Conservation (phyloP, 2,329 filamentous ascomycete species). For the Stromatinia cepivora region DNA sequence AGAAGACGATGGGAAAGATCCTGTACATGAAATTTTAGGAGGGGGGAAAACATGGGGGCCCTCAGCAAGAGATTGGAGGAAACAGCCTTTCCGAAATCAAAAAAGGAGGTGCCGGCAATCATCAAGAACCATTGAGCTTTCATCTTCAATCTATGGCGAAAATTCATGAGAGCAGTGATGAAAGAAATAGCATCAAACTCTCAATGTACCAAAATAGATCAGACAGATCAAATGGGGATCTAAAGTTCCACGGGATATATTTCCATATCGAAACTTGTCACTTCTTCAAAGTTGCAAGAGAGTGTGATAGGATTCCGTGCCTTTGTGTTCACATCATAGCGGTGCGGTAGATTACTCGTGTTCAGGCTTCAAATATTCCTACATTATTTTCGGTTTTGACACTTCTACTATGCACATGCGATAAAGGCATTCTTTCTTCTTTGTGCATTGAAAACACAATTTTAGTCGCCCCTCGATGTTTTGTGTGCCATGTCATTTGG, state of each 20-base stretch:
- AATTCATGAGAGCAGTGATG: not conserved
- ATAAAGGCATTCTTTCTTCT: too few species aligned
- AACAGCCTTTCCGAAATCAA: not conserved
- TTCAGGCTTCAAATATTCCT: not conserved
- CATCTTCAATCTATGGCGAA: not conserved
- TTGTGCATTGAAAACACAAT: not conserved
- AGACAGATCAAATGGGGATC: not conserved
- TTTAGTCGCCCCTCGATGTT: too few species aligned
- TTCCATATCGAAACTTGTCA: not conserved
- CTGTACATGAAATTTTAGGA: not conserved
- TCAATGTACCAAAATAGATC: not conserved
- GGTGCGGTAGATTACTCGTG: too few species aligned
- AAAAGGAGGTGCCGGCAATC: not conserved
- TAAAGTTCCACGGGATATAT: not conserved
- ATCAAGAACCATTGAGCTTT: not conserved
- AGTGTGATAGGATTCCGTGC: not conserved
- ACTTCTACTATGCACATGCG: not conserved
- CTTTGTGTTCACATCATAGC: too few species aligned
- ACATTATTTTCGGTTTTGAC: not conserved
- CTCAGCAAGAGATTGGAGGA: not conserved
- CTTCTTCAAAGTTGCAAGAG: not conserved
- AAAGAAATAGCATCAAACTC: not conserved
- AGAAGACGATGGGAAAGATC: not conserved
- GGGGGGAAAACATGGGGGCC: not conserved
- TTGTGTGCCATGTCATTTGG: not conserved